Conservation (phyloP, 2,329 filamentous ascomycete species). For the Penicillium sp. region DNA sequence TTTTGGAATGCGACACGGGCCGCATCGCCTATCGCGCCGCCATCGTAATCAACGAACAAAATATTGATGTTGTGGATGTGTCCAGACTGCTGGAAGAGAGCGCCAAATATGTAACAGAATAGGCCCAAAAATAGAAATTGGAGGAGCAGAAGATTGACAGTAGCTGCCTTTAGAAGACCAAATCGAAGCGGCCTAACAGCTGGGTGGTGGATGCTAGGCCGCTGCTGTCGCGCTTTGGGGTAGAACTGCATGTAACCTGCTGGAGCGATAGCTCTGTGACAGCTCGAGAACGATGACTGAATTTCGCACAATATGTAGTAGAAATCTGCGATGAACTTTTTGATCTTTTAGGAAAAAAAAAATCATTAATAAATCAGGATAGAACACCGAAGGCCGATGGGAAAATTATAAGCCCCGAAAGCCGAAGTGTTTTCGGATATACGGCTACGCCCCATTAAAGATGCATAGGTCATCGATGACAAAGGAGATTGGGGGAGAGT, state of each 20-base stretch:
- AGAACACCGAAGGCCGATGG: not conserved
- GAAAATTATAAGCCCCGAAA: not conserved
- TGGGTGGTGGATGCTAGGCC: slow-evolving; percentile 22
- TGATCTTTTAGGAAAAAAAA: no score
- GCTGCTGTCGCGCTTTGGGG: slow-evolving; percentile 17
- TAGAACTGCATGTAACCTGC: slow-evolving; percentile 19
- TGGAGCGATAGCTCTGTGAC: not conserved
- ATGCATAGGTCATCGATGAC: not conserved
- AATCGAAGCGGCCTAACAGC: slow-evolving; percentile 20
- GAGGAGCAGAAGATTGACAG: slow-evolving; percentile 34
- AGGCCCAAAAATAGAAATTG: slow-evolving; percentile 40
- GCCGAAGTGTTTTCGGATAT: not conserved
- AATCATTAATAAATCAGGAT: not conserved
- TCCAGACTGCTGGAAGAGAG: slow-evolving; percentile 34
- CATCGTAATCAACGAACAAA: slow-evolving; percentile 43
- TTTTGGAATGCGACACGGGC: slow-evolving; percentile 34
- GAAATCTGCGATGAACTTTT: not conserved
- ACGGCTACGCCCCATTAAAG: not conserved
- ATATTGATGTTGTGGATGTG: slow-evolving; percentile 39
- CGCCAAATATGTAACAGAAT: slow-evolving; percentile 41
- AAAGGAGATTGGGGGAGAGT: not conserved
- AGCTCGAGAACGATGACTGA: not conserved
- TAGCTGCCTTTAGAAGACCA: slow-evolving; percentile 20
- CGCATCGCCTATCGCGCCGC: slow-evolving; percentile 35
- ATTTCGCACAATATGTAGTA: not conserved